Evolutionary conservation across 345 rosid species (phyloP).

Genomic region (Ceriops tagal): DNA sequence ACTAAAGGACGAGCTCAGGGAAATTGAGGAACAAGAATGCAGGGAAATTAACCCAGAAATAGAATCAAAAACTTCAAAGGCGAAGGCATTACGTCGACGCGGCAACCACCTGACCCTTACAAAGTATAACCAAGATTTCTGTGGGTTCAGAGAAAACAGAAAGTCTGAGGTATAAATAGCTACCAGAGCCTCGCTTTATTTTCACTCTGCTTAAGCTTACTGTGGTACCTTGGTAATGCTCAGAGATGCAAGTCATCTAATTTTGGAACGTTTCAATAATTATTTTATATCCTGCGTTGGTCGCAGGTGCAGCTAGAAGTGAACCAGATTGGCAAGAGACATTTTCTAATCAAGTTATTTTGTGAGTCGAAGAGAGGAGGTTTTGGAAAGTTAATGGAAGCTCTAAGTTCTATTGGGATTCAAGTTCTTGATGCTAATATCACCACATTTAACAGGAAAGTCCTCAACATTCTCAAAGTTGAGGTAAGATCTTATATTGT

Average conservation of each 20-base stretch:
- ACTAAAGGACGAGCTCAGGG: slow-evolving; percentile 44
- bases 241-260: too few relatives aligned
- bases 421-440: slow-evolving; percentile 64
- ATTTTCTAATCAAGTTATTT: slow-evolving; percentile 46
- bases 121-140: slow-evolving; percentile 19
- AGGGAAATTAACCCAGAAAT: slow-evolving; percentile 8
- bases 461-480: slow-evolving; percentile 51
- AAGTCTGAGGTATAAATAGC: slow-evolving; percentile 29
- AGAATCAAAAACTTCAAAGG: not conserved
- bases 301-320: slow-evolving; percentile 58
- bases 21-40: slow-evolving; percentile 37
- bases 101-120: slow-evolving; percentile 6
- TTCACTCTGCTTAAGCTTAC: not conserved
- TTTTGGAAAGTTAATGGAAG: slow-evolving; percentile 59
- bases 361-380: slow-evolving; percentile 49
- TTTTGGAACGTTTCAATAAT: not conserved
- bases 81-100: slow-evolving; percentile 14
- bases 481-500: slow-evolving; percentile 42
- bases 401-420: slow-evolving; percentile 48
- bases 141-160: slow-evolving; percentile 6
- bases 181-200: not conserved
- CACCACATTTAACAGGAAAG: slow-evolving; percentile 48
- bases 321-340: slow-evolving; percentile 45
- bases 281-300: not conserved
- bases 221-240: not conserved